Percentiles rank a stretch among this genome's conserved stretches.
phyloP scores from a whole-genome alignment of 2,329 filamentous ascomycete species.

The Juglanconis oblonga region DNA sequence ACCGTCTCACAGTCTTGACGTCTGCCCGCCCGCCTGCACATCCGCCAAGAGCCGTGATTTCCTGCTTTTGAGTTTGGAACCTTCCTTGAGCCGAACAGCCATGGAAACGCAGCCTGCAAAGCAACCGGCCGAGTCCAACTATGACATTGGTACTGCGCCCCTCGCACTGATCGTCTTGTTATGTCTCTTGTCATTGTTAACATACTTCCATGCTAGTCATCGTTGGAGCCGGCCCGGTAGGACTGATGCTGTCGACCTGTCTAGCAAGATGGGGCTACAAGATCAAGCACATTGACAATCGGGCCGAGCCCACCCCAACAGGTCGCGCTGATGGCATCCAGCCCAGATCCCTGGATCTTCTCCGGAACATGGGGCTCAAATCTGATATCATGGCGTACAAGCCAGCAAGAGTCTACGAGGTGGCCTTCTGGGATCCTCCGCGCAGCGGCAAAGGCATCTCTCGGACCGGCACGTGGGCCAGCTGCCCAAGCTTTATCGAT shows the following conservation, averaged over 20 bases:
- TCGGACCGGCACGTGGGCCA: slow-evolving; percentile 75
- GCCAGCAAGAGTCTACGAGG: slow-evolving; percentile 80
- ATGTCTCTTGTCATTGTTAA: slow-evolving; percentile 15
- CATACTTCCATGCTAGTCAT: slow-evolving; percentile 57
- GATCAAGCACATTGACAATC: slow-evolving; percentile 92
- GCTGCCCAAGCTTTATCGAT: slow-evolving; percentile 80
- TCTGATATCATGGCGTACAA: slow-evolving; percentile 82
- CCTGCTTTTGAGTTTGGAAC: no score
- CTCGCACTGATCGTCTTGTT: background rate
- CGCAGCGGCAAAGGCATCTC: slow-evolving; percentile 55
- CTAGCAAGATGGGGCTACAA: slow-evolving; percentile 91
- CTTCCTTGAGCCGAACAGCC: background rate
- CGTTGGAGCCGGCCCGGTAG: slow-evolving; percentile 84
- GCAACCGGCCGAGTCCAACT: slow-evolving; percentile 16
- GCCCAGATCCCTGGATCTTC: slow-evolving; percentile 79
- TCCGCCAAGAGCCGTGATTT: no score
- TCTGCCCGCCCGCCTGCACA: background rate
- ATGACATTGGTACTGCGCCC: slow-evolving; percentile 21
- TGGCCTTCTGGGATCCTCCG: slow-evolving; percentile 69
- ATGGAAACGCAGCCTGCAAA: slow-evolving; percentile 17
- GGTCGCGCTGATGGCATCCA: slow-evolving; percentile 91
- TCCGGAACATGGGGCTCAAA: slow-evolving; percentile 88
- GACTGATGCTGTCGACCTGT: slow-evolving; percentile 82
- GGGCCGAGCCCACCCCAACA: slow-evolving; percentile 77
- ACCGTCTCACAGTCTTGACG: background rate